Evolutionary conservation across 495 filamentous ascomycete genomes (phyloP).

Genomic region (Parathielavia hyrcaniae): DNA sequence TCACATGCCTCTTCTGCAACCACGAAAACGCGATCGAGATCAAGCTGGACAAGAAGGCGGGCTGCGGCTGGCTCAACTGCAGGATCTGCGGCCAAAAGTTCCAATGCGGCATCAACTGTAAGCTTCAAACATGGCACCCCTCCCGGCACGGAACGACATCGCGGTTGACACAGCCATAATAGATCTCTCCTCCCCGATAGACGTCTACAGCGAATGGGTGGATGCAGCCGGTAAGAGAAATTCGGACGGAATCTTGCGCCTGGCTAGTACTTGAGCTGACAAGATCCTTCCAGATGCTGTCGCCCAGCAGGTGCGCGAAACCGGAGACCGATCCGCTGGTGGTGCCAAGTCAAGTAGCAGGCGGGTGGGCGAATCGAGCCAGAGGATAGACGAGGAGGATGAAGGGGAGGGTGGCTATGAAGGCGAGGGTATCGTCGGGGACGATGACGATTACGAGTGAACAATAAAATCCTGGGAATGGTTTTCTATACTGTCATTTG

Average conservation of each 20-base stretch:
- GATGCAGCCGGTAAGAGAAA: constrained; percentile 75
- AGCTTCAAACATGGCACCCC: constrained; percentile 31
- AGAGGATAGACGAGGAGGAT: constrained; percentile 24
- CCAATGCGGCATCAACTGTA: constrained; percentile 89
- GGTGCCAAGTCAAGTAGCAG: constrained; percentile 12
- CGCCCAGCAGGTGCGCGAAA: constrained; percentile 35
- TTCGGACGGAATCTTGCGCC: constrained; percentile 31
- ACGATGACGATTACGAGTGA: constrained; percentile 42
- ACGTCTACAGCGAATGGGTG: constrained; percentile 97
- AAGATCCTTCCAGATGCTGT: constrained; percentile 35
- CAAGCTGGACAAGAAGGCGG: constrained; percentile 85
- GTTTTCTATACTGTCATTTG: background rate
- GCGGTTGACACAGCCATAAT: background rate
- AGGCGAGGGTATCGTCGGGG: constrained; percentile 39
- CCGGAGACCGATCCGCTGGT: constrained; percentile 1
- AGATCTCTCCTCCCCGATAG: constrained; percentile 85
- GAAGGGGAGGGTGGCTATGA: constrained; percentile 43
- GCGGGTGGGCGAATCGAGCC: constrained; percentile 21
- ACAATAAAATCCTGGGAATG: background rate
- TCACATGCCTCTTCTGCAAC: constrained; percentile 97
- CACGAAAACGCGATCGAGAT: constrained; percentile 86
- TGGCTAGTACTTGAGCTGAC: constrained; percentile 24
- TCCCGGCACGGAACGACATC: background rate
- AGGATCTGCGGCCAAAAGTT: constrained; percentile 91
- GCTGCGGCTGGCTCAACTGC: constrained; percentile 75